phyloP scores from a whole-genome alignment of 2,329 filamentous ascomycete genomes.

The Aspergillus neoniger region DNA sequence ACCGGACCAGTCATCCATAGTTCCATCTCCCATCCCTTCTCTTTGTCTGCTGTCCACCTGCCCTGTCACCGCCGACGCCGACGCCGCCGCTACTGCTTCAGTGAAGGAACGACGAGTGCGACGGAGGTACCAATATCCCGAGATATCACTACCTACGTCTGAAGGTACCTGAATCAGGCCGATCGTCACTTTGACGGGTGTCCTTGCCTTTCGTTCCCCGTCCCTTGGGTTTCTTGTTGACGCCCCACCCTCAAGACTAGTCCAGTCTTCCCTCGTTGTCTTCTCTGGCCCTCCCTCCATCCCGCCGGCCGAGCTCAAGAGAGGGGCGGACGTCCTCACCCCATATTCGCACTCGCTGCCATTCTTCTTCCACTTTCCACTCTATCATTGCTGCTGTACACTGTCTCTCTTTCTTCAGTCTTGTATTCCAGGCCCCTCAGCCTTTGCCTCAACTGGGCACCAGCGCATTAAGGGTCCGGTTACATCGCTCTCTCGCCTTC shows the following conservation, averaged over 20 bases:
- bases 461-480: slow-evolving; percentile 12
- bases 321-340: neutral
- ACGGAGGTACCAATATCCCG: neutral
- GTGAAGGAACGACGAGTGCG: neutral
- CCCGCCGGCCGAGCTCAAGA: slow-evolving; percentile 1
- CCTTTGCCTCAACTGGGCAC: slow-evolving; percentile 8
- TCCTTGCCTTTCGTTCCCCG: neutral
- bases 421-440: neutral
- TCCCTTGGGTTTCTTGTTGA: neutral
- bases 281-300: neutral
- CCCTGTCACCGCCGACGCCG: neutral
- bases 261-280: neutral
- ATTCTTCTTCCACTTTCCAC: neutral
- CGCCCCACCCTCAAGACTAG: neutral
- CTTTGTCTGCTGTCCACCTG: neutral
- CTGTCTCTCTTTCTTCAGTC: slow-evolving; percentile 6
- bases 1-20: too few relatives aligned
- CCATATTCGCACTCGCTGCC: neutral
- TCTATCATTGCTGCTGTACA: slow-evolving; percentile 7
- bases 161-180: neutral
- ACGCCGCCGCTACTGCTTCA: too few relatives aligned
- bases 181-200: slow-evolving; percentile 1
- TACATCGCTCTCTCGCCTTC: slow-evolving; percentile 11
- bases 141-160: neutral
- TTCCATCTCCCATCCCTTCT: too few relatives aligned